Conservation (phyloP, 345 rosid species). For the Bretschneidera sinensis region DNA sequence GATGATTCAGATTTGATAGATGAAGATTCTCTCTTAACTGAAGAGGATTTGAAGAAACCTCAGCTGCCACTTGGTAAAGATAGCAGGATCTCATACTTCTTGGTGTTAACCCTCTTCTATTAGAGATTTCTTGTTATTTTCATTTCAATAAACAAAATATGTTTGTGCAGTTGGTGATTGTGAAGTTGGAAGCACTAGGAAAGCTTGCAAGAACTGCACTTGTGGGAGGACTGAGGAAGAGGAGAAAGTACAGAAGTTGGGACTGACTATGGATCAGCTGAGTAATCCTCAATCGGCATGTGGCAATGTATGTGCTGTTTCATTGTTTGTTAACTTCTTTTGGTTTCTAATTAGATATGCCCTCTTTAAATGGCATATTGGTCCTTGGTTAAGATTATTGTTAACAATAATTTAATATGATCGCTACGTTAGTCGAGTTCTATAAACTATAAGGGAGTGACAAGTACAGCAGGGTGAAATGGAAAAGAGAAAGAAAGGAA, state of each 20-base stretch:
- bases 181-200: slow-evolving; percentile 72
- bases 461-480: no score
- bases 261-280: slow-evolving; percentile 64
- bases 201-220: slow-evolving; percentile 93
- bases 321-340: background rate
- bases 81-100: background rate
- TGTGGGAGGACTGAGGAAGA: slow-evolving; percentile 98
- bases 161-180: slow-evolving; percentile 64
- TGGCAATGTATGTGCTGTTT: slow-evolving; percentile 63
- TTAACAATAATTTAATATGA: no score
- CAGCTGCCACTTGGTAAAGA: slow-evolving; percentile 56
- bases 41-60: slow-evolving; percentile 81
- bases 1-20: slow-evolving; percentile 85
- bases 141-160: background rate
- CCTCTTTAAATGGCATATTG: no score
- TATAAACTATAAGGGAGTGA: no score
- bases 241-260: slow-evolving; percentile 74
- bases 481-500: no score
- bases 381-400: no score
- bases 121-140: background rate
- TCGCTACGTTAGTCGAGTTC: no score
- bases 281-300: slow-evolving; percentile 91
- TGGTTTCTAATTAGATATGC: no score
- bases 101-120: background rate
- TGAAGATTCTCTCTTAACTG: slow-evolving; percentile 90